These are phyloP conservation scores for Candida peoriensis DNA, from an alignment of 805 yeast species.

Conservation along the genomic window DNA sequence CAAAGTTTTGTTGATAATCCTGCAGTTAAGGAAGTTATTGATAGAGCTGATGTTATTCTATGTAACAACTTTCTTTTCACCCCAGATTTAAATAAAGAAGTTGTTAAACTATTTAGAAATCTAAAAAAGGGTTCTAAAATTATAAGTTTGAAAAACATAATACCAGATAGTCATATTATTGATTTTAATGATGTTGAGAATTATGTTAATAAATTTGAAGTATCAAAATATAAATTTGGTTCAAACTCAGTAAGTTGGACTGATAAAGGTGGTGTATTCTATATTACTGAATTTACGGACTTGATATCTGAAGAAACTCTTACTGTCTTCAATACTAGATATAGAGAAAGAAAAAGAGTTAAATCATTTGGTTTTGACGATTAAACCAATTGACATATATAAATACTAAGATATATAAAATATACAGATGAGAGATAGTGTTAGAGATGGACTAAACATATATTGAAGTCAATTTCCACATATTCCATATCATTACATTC, in stretches of 20 bases:
- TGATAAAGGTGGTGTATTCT: conserved; percentile 68
- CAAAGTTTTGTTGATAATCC: conserved; percentile 70
- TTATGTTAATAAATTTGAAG: conserved; percentile 59
- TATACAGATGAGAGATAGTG: no score
- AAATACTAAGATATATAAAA: no score
- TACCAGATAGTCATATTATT: conserved; percentile 69
- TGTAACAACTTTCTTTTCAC: conserved; percentile 85
- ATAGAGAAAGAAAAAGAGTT: conserved; percentile 17
- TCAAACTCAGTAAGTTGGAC: conserved; percentile 88
- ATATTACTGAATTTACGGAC: conserved; percentile 45
- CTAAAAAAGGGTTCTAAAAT: conserved; percentile 72
- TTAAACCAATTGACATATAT: no score
- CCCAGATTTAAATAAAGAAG: conserved; percentile 61
- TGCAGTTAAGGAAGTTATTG: conserved; percentile 47
- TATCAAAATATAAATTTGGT: conserved; percentile 58
- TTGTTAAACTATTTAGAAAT: conserved; percentile 58
- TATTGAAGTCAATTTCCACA: no score
- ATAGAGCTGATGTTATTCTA: conserved; percentile 64
- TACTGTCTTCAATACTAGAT: conserved; percentile 32
- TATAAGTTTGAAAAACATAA: conserved; percentile 72
- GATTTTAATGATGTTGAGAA: conserved; percentile 45
- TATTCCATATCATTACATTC: no score
- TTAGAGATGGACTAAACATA: no score
- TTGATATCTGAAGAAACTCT: conserved; percentile 10
- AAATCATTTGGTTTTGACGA: no score